Conservation (phyloP, 306 rosid species). For the Cyamopsis tetragonoloba region DNA sequence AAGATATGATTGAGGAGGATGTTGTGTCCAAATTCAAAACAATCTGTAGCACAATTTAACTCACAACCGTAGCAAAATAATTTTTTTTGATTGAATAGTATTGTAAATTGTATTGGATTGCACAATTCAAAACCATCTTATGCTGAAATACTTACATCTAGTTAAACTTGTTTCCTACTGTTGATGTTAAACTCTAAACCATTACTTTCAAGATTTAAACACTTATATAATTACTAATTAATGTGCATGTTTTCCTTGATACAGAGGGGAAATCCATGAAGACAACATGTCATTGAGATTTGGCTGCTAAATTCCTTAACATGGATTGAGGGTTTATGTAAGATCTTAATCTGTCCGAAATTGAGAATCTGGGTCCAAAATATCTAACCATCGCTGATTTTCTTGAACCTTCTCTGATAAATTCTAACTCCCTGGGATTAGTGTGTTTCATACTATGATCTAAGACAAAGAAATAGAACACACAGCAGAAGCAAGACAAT, state of each 20-base stretch:
- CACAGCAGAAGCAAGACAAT: too few relatives aligned
- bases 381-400: constrained; percentile 49
- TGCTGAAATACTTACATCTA: too few relatives aligned
- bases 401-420: constrained; percentile 51
- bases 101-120: too few relatives aligned
- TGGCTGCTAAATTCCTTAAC: constrained; percentile 25
- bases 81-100: too few relatives aligned
- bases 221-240: not conserved
- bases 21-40: too few relatives aligned
- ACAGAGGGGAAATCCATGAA: not conserved
- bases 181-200: not conserved
- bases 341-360: constrained; percentile 49
- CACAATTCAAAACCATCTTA: too few relatives aligned
- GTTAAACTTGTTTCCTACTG: too few relatives aligned
- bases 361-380: constrained; percentile 41
- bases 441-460: constrained; percentile 8
- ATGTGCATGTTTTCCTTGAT: not conserved
- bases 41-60: too few relatives aligned
- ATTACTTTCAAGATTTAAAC: not conserved
- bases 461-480: constrained; percentile 47
- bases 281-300: constrained; percentile 21
- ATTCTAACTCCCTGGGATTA: constrained; percentile 49
- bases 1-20: too few relatives aligned
- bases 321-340: constrained; percentile 28
- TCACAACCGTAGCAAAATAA: too few relatives aligned